Evolutionary conservation across 768 basidiomycete species (phyloP), one percentile per base, ranked within the genome.

Genomic region (Paxillus ammoniavirescens): DNA sequence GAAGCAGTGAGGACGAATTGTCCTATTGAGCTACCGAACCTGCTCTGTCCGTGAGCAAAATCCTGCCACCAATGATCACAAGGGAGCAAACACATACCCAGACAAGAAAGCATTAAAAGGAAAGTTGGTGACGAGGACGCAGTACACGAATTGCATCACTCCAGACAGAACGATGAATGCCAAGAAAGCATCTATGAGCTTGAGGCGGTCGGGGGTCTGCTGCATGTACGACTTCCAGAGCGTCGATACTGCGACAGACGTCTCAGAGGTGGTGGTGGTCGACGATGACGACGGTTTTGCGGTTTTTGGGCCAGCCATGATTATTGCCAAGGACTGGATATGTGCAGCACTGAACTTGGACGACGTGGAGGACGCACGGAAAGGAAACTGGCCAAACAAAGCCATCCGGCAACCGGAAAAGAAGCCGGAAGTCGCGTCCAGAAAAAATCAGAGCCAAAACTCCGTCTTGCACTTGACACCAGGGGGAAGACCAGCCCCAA

Each of bases 81-180:
- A 50, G 35, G 1, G 15, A 13, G 43, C 37, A 17, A 3, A 33
- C 8, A 73, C 91, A 56, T 73, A 98, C 97, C 93, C 95, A 58
- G 93, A 87, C 61, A 98, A 72, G 75, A 99, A 99, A 37, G 97
- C 93, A 62, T 99, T 98, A 79, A 95, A 98, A 21, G 97, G 97
- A 73, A 86, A 98, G 75, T 86, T 89, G 53, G 93, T 93, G 57
- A 99, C 79, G 60, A 93, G 77, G 30, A 96, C 73, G 74, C 96
- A 93, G 75, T 98, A 98, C 9, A 81, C 73, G 74, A 99, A 98
- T 69, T 98, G 95, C 42, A 84, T 67, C 54, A 95, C 79, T 62
- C 97, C 97, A 2, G 91, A 90, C 43, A 96, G 78, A 77, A 98
- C 85, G 63, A 96, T 80, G 79, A 96, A 97, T 55, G 90, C 73